A percentile compares a stretch with the other conserved stretches of the same genome.
Conservation (phyloP, 805 yeast species). For the Starmerella cellae region DNA sequence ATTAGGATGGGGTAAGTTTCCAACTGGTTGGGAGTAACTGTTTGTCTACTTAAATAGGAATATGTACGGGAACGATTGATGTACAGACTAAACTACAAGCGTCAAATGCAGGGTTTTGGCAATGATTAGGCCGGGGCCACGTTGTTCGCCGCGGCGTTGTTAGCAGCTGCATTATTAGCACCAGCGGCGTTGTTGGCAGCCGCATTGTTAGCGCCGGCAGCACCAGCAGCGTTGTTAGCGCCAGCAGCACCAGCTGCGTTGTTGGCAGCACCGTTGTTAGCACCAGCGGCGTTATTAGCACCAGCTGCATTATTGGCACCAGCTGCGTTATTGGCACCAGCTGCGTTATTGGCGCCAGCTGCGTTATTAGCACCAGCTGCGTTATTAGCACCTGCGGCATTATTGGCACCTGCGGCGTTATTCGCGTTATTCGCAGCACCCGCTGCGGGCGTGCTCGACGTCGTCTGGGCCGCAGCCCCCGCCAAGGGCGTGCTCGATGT, state of each 20-base stretch:
- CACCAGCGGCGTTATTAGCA: background rate
- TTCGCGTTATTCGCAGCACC: background rate
- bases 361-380: background rate
- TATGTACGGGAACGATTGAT: too few species aligned
- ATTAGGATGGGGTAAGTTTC: too few species aligned
- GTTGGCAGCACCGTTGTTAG: background rate
- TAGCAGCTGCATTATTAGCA: background rate
- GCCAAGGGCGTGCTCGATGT: conserved; percentile 2
- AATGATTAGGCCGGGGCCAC: background rate
- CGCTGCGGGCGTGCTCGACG: background rate
- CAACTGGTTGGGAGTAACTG: too few species aligned
- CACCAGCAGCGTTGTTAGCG: background rate
- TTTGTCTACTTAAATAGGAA: too few species aligned
- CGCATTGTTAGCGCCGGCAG: background rate
- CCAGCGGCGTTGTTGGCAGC: background rate
- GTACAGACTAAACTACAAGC: too few species aligned
- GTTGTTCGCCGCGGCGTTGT: background rate
- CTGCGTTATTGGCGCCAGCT: background rate
- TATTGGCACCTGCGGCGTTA: background rate
- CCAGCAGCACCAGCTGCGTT: background rate
- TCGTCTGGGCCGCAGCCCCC: background rate
- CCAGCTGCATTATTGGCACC: background rate
- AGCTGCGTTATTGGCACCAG: background rate
- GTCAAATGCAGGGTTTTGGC: too few species aligned
- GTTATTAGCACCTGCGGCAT: background rate